Percentiles rank a stretch among this genome's conserved stretches.
Evolutionary conservation across 371 early-diverging fungal genomes (phyloP).

Genomic region (Syncephalastrum contaminatum): DNA sequence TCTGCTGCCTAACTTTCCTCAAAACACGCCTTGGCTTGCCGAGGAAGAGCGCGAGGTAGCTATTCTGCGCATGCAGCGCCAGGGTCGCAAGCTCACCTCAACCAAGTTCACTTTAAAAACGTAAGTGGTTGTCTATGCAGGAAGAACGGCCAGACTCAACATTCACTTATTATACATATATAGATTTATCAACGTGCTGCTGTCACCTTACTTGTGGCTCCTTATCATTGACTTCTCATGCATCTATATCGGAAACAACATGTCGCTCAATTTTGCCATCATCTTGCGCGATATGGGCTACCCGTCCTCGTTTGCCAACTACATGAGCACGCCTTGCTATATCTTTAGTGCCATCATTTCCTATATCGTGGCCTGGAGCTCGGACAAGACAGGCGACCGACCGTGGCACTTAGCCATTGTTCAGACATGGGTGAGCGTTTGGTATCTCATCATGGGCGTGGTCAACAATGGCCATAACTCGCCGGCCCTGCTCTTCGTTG

Average conservation of each 20-base stretch:
- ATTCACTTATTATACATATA: neutral
- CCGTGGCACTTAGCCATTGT: constrained; percentile 10
- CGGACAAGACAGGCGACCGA: constrained; percentile 13
- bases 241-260: constrained; percentile 41
- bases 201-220: constrained; percentile 37
- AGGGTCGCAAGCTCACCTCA: constrained; percentile 21
- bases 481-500: constrained; percentile 10
- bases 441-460: constrained; percentile 15
- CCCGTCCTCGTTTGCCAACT: constrained; percentile 31
- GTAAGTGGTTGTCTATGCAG: constrained; percentile 1
- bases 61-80: constrained; percentile 40
- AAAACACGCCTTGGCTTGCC: constrained; percentile 49
- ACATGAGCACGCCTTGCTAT: constrained; percentile 44
- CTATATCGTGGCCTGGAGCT: constrained; percentile 12
- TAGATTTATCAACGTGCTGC: constrained; percentile 30
- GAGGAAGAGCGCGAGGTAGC: constrained; percentile 53
- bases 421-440: constrained; percentile 16
- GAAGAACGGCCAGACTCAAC: too few species aligned
- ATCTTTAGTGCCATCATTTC: constrained; percentile 26
- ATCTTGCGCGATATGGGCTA: constrained; percentile 37
- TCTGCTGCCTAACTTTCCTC: constrained; percentile 62
- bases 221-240: constrained; percentile 33
- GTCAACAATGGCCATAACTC: constrained; percentile 18
- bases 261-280: constrained; percentile 37
- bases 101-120: constrained; percentile 11